Conservation (phyloP, 257 asterid species). For the Euphrasia confusa region DNA sequence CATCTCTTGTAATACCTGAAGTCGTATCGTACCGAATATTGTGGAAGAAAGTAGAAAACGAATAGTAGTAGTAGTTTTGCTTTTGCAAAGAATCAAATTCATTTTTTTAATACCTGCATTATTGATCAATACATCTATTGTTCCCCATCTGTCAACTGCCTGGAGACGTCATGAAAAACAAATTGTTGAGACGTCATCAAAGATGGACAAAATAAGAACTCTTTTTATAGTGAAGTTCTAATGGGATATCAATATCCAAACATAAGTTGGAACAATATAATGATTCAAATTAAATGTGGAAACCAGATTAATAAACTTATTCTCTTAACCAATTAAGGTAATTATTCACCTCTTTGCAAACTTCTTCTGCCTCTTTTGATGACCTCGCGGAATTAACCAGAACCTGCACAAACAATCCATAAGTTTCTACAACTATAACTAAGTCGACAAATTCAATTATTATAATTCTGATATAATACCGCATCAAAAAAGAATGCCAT, state of each 20-base stretch:
- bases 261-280: background rate
- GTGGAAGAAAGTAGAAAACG: background rate
- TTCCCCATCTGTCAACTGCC: conserved; percentile 96
- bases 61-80: background rate
- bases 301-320: background rate
- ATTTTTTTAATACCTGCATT: conserved; percentile 66
- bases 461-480: background rate
- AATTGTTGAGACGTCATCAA: conserved; percentile 23
- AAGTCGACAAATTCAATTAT: background rate
- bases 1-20: conserved; percentile 92
- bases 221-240: background rate
- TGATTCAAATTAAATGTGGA: background rate
- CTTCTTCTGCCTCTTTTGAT: conserved; percentile 92
- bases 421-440: background rate
- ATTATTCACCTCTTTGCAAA: conserved; percentile 74
- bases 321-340: no score
- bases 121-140: conserved; percentile 76
- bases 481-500: background rate
- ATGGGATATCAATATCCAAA: background rate
- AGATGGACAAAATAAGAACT: conserved; percentile 7
- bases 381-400: conserved; percentile 97
- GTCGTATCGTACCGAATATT: conserved; percentile 15
- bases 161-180: conserved; percentile 36
- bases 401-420: conserved; percentile 44
- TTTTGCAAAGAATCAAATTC: conserved; percentile 15